Conservation (phyloP, 176 grass and related monocot genomes). For the Guadua angustifolia region DNA sequence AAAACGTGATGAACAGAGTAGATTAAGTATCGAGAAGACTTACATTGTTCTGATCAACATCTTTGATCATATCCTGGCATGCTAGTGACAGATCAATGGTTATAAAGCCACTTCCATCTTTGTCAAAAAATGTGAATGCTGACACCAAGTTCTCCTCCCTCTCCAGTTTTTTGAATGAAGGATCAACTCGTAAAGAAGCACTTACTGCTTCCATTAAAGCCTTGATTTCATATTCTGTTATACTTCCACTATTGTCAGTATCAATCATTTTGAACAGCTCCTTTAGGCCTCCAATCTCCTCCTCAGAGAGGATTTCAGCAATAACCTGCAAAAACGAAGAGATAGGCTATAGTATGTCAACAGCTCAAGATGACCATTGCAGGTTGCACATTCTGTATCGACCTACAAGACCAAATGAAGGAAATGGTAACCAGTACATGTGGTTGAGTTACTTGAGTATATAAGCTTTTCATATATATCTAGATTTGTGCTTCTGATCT, state of each 20-base stretch:
- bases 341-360: constrained; percentile 14
- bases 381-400: background rate
- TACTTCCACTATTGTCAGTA: too few species aligned
- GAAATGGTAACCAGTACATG: background rate
- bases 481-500: background rate
- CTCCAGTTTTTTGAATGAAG: too few species aligned
- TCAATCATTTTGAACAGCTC: too few species aligned
- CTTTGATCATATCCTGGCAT: constrained; percentile 94
- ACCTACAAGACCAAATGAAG: constrained; percentile 44
- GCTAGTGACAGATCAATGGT: constrained; percentile 88
- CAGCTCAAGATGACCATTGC: constrained; percentile 4
- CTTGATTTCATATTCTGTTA: too few species aligned
- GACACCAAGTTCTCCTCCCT: too few species aligned
- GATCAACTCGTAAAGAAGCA: too few species aligned
- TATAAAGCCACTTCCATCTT: too few species aligned
- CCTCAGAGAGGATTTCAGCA: constrained; percentile 94
- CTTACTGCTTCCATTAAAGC: too few species aligned
- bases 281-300: constrained; percentile 98
- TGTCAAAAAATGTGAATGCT: too few species aligned
- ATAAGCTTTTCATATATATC: background rate
- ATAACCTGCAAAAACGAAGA: constrained; percentile 69
- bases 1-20: background rate
- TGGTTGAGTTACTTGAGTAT: constrained; percentile 1
- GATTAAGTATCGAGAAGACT: constrained; percentile 12
- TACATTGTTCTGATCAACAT: constrained; percentile 89